Percentiles rank a stretch among this genome's conserved stretches.
Conservation (phyloP, 345 rosid species). For the Diplotaxis tenuifolia region DNA sequence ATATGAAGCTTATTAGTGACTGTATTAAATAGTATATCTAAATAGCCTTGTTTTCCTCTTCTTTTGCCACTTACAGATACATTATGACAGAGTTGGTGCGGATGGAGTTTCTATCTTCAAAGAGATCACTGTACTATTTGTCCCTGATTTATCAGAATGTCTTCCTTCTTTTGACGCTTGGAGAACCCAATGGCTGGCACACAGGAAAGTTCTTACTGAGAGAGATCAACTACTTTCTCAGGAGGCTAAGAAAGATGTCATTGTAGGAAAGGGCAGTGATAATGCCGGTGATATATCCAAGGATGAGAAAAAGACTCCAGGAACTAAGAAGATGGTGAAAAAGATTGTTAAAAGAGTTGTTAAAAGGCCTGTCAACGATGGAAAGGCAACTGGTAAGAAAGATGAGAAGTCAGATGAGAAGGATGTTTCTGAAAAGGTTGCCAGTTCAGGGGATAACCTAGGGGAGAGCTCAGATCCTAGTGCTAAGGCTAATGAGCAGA, state of each 20-base stretch:
- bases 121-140: constrained; percentile 85
- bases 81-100: constrained; percentile 81
- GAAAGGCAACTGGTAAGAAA: constrained; percentile 40
- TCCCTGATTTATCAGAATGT: constrained; percentile 88
- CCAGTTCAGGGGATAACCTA: constrained; percentile 2
- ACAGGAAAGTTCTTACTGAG: constrained; percentile 64
- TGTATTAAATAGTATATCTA: not conserved
- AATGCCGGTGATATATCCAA: constrained; percentile 38
- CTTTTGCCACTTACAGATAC: constrained; percentile 59
- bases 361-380: constrained; percentile 53
- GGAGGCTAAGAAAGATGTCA: constrained; percentile 52
- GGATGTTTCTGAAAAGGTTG: constrained; percentile 44
- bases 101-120: constrained; percentile 86
- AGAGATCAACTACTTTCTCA: constrained; percentile 58
- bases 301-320: constrained; percentile 44
- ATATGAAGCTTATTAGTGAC: constrained; percentile 4
- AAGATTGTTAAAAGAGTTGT: constrained; percentile 81
- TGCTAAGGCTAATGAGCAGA: constrained; percentile 41
- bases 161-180: constrained; percentile 81
- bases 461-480: constrained; percentile 44
- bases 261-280: constrained; percentile 41
- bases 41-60: not conserved
- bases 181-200: constrained; percentile 79
- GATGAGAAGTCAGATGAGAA: constrained; percentile 44
- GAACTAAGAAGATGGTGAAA: constrained; percentile 54